Percentiles rank a stretch among this genome's conserved stretches.
Conservation (phyloP, 768 basidiomycete species). For the Mycena vulgaris region DNA sequence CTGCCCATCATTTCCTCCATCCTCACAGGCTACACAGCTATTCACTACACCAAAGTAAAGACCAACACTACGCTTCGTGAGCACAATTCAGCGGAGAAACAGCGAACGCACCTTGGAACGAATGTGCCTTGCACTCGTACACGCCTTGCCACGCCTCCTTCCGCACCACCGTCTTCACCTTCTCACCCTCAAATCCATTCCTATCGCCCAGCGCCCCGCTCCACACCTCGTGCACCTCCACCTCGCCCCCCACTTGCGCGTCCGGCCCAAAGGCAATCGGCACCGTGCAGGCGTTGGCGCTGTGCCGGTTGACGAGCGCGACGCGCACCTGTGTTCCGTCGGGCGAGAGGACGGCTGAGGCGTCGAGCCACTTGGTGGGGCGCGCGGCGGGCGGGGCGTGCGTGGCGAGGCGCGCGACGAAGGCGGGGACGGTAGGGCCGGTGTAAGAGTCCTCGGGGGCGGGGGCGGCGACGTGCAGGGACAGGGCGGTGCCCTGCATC, state of each 20-base stretch:
- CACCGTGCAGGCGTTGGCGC: conserved; percentile 53
- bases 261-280: conserved; percentile 57
- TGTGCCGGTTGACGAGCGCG: conserved; percentile 68
- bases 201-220: conserved; percentile 58
- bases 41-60: too few species aligned
- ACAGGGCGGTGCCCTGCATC: conserved; percentile 66
- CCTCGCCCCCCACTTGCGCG: conserved; percentile 38
- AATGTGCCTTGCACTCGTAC: conserved; percentile 61
- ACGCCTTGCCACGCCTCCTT: conserved; percentile 51
- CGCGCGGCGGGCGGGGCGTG: conserved; percentile 52
- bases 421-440: conserved; percentile 67
- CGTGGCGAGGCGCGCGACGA: conserved; percentile 59
- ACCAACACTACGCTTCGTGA: too few species aligned
- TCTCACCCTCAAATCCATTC: conserved; percentile 62
- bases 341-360: conserved; percentile 59
- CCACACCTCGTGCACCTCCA: conserved; percentile 69
- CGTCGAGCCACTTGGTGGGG: conserved; percentile 63
- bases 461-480: conserved; percentile 53
- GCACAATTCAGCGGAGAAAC: too few species aligned
- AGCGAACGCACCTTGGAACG: conserved; percentile 58
- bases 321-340: conserved; percentile 59
- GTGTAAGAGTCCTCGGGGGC: conserved; percentile 49
- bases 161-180: conserved; percentile 50
- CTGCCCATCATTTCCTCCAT: too few species aligned
- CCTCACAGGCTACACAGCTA: too few species aligned